Evolutionary conservation across 305 asterid species (phyloP).

Genomic region (Fraxinus sp.): DNA sequence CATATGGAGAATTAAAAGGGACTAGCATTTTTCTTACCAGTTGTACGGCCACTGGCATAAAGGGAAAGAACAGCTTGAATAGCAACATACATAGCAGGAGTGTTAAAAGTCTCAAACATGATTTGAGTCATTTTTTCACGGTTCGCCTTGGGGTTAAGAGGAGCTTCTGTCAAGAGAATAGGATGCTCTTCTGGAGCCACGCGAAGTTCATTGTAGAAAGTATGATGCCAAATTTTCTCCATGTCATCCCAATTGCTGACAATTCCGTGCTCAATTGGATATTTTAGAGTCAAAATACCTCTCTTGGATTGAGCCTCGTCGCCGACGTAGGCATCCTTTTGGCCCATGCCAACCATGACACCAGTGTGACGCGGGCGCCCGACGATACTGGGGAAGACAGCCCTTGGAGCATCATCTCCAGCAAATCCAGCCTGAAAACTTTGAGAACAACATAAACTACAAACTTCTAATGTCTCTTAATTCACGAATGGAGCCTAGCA

Average conservation of each 20-base stretch:
- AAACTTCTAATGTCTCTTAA: constrained; percentile 4
- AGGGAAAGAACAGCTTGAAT: constrained; percentile 90
- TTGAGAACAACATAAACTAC: neutral
- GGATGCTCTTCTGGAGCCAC: constrained; percentile 84
- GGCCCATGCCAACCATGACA: constrained; percentile 91
- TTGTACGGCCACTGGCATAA: constrained; percentile 89
- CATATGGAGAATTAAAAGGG: neutral
- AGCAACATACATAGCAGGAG: constrained; percentile 88
- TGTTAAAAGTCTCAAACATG: constrained; percentile 80
- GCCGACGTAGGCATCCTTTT: constrained; percentile 77
- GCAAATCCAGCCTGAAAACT: constrained; percentile 78
- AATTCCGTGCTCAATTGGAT: constrained; percentile 79
- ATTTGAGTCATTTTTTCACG: constrained; percentile 87
- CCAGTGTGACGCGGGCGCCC: constrained; percentile 90
- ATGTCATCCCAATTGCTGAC: constrained; percentile 92
- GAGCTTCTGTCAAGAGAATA: constrained; percentile 65
- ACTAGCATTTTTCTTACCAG: constrained; percentile 49
- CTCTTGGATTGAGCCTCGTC: constrained; percentile 82
- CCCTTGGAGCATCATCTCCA: constrained; percentile 93
- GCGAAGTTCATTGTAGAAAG: constrained; percentile 73
- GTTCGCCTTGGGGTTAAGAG: constrained; percentile 72
- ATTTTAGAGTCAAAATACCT: constrained; percentile 71
- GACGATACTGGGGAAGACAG: constrained; percentile 81
- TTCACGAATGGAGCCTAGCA: neutral
- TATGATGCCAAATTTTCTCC: constrained; percentile 90